phyloP scores from a whole-genome alignment of 2,329 filamentous ascomycete genomes.

The Arthrinium puccinioides region DNA sequence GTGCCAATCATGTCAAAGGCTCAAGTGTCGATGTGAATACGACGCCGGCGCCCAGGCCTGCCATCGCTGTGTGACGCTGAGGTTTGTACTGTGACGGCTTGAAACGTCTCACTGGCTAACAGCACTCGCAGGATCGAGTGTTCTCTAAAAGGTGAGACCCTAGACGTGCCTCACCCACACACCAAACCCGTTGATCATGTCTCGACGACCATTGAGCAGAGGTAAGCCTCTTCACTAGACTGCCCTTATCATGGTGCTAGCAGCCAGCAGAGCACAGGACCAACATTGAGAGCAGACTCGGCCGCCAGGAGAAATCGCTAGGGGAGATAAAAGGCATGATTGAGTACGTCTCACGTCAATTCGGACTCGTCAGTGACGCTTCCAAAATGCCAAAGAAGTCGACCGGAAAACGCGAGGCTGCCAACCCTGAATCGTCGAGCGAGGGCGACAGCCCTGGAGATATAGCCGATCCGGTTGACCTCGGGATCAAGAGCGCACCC shows the following conservation, averaged over 20 bases:
- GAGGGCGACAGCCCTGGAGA: slow-evolving; percentile 16
- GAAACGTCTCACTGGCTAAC: neutral
- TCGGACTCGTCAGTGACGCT: slow-evolving; percentile 4
- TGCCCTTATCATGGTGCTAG: too few relatives aligned
- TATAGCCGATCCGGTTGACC: slow-evolving; percentile 21
- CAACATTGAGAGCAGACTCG: slow-evolving; percentile 1
- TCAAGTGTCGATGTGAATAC: slow-evolving; percentile 10
- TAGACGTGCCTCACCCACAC: slow-evolving; percentile 5
- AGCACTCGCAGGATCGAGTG: slow-evolving; percentile 5
- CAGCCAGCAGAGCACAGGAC: neutral
- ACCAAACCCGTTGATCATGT: slow-evolving; percentile 6
- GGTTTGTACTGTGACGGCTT: slow-evolving; percentile 1
- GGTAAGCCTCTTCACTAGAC: slow-evolving; percentile 3
- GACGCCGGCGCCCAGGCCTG: slow-evolving; percentile 8
- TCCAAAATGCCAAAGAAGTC: too few relatives aligned
- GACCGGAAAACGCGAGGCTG: too few relatives aligned
- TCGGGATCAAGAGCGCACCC: slow-evolving; percentile 21
- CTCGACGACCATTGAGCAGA: slow-evolving; percentile 6
- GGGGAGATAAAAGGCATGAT: slow-evolving; percentile 8
- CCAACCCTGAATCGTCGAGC: slow-evolving; percentile 4
- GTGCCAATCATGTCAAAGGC: slow-evolving; percentile 9
- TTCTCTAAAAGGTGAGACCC: slow-evolving; percentile 7
- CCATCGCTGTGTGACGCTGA: slow-evolving; percentile 7
- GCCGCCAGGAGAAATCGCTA: slow-evolving; percentile 7
- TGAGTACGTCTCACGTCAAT: slow-evolving; percentile 7